Base-by-base conservation (phyloP, 345 rosid genomes). In the Acer campestre region DNA sequence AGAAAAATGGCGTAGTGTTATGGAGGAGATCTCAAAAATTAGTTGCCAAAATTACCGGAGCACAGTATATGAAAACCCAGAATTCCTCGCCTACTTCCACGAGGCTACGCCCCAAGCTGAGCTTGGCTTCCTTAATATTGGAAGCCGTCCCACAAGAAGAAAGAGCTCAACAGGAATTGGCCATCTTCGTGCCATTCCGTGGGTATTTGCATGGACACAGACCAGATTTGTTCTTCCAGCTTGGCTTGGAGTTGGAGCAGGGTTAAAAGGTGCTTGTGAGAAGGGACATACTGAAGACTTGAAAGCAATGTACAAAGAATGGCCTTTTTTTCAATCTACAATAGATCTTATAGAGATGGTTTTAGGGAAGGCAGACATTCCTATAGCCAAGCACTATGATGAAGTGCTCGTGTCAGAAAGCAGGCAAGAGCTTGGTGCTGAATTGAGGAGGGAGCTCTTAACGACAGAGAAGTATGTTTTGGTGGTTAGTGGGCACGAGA, bases 51-150 rank as follows among this genome's bases (percentile, higher is more conserved):
- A 71, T 70, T 95, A 95, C 76, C 83, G 97, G 46, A 84, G 81
- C 85, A 92, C 86, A 2, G 98, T 95, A 17, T 95, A 95, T 63
- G 98, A 92, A 80, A 94, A 94, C 67, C 97, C 98, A 17, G 98
- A 94, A 73, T 93, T 95, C 74, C 88, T 95, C n/a, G 84, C 95
- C 16, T 95, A 95, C 78, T 95, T 95, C 81, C 89, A 95, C 0
- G 98, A 94, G 86, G 99, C 98, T 68, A 95, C 99, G 46, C 99
- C 99, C 4, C 98, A 95, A 82, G 97, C 97, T 2, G 99, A 95
- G 84, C 92, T 95, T 3, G 98, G 99, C 71, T 92, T 73, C 83
- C 99, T 95, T 58, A 94, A 95, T 84, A 95, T 95, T 31, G 99
- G 98, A 84, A 94, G 98, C 85, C 85, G 99, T 11, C 98, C 99